Evolutionary conservation across 1,284 basidiomycete species (phyloP).

Genomic region (Athelia sp.): DNA sequence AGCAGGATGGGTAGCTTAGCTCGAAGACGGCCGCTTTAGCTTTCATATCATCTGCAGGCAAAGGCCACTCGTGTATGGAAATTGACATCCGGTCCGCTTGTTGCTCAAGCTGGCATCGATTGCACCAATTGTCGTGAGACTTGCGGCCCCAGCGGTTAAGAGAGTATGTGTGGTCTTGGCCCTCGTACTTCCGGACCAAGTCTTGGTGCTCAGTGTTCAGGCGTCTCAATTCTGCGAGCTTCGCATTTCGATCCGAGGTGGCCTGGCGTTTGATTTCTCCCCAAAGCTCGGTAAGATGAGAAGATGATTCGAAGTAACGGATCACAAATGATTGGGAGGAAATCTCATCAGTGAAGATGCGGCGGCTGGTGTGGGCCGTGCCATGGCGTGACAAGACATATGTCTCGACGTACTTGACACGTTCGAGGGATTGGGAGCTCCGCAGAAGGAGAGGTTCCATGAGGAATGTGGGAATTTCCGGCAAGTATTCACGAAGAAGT

Average conservation of each 20-base stretch:
- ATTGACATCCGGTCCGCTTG: constrained; percentile 13
- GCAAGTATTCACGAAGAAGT: constrained; percentile 20
- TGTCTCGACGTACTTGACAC: constrained; percentile 12
- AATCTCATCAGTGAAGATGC: constrained; percentile 1
- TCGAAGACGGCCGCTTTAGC: constrained; percentile 21
- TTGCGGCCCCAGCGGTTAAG: neutral
- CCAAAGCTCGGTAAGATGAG: constrained; percentile 3
- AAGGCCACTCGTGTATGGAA: constrained; percentile 22
- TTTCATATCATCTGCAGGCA: constrained; percentile 13
- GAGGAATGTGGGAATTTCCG: constrained; percentile 18
- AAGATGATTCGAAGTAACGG: constrained; percentile 8
- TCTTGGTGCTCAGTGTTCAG: neutral
- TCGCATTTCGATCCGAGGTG: neutral
- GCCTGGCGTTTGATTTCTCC: constrained; percentile 3
- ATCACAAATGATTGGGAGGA: constrained; percentile 7
- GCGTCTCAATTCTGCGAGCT: neutral
- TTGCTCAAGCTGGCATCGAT: constrained; percentile 10
- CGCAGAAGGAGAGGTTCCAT: constrained; percentile 20
- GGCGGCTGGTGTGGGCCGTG: constrained; percentile 1
- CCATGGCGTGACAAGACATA: constrained; percentile 15
- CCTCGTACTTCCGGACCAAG: neutral
- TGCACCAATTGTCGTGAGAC: neutral
- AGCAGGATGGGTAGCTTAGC: constrained; percentile 16
- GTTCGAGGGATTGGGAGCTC: constrained; percentile 7
- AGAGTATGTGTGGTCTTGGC: neutral